These are phyloP conservation scores for Brassica incana DNA, from an alignment of 345 rosid genomes.

Conservation along the genomic window DNA sequence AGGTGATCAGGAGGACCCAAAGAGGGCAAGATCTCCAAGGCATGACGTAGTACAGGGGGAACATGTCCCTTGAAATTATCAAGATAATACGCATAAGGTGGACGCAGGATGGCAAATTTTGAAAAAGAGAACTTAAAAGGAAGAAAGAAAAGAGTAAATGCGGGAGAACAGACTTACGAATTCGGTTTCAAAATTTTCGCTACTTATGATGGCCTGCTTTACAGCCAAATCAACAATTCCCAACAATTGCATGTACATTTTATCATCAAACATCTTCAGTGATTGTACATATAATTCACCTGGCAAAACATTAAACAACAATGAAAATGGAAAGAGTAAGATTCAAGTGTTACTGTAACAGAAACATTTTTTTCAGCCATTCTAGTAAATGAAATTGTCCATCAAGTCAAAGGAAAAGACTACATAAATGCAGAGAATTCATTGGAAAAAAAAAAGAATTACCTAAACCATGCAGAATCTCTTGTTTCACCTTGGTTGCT, in stretches of 20 bases:
- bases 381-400: not conserved
- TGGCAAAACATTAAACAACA: slow-evolving; percentile 41
- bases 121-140: slow-evolving; percentile 13
- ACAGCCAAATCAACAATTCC: slow-evolving; percentile 66
- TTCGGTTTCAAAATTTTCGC: slow-evolving; percentile 72
- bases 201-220: slow-evolving; percentile 52
- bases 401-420: slow-evolving; percentile 5
- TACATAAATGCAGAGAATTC: not conserved
- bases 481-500: slow-evolving; percentile 82
- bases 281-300: slow-evolving; percentile 92
- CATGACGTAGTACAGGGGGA: slow-evolving; percentile 74
- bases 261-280: slow-evolving; percentile 75
- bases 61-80: slow-evolving; percentile 61
- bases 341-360: slow-evolving; percentile 13
- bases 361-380: slow-evolving; percentile 8
- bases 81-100: slow-evolving; percentile 1
- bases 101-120: slow-evolving; percentile 13
- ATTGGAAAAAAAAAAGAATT: slow-evolving; percentile 37
- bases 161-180: slow-evolving; percentile 52
- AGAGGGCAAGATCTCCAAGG: slow-evolving; percentile 75
- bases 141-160: not conserved
- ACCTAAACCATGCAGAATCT: slow-evolving; percentile 89
- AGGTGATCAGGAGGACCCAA: slow-evolving; percentile 73
- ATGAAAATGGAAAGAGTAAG: slow-evolving; percentile 21
- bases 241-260: slow-evolving; percentile 74